Evolutionary conservation across 192 early-diverging fungal genomes (phyloP).

Genomic region (Backusella morwellensis): DNA sequence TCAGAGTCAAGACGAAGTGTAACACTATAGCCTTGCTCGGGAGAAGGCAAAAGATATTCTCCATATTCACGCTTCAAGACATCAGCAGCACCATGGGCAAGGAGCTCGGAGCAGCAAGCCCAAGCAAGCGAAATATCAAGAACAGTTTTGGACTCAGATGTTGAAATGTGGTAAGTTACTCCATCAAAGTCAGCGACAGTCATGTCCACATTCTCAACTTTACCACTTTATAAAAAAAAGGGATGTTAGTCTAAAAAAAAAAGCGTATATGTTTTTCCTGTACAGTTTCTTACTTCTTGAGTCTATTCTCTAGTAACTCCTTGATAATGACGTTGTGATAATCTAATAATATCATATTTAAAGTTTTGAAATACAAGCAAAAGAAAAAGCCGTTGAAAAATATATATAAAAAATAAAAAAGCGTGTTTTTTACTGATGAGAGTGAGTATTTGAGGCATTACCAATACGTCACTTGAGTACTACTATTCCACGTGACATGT

Average conservation of each 20-base stretch:
- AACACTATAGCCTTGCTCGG: slow-evolving; percentile 76
- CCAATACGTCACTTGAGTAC: neutral
- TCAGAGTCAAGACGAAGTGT: slow-evolving; percentile 82
- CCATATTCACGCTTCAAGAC: slow-evolving; percentile 86
- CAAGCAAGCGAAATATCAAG: slow-evolving; percentile 79
- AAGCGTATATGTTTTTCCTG: neutral
- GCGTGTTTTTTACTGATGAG: neutral
- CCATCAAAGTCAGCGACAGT: slow-evolving; percentile 97
- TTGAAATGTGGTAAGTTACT: slow-evolving; percentile 83
- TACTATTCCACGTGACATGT: neutral
- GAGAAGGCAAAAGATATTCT: slow-evolving; percentile 49
- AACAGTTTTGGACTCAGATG: slow-evolving; percentile 50
- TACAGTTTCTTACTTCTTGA: slow-evolving; percentile 44
- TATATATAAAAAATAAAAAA: neutral
- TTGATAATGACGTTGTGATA: slow-evolving; percentile 62
- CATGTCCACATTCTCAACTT: slow-evolving; percentile 70
- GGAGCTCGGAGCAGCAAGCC: slow-evolving; percentile 81
- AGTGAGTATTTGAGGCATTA: neutral
- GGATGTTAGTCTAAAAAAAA: neutral
- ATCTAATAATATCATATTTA: slow-evolving; percentile 59
- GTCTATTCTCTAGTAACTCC: slow-evolving; percentile 49
- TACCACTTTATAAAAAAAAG: slow-evolving; percentile 44
- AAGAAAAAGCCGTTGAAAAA: neutral
- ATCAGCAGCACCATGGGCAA: slow-evolving; percentile 78
- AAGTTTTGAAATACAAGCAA: neutral